Conservation (phyloP, 805 yeast species). For the Hanseniaspora guilliermondii region DNA sequence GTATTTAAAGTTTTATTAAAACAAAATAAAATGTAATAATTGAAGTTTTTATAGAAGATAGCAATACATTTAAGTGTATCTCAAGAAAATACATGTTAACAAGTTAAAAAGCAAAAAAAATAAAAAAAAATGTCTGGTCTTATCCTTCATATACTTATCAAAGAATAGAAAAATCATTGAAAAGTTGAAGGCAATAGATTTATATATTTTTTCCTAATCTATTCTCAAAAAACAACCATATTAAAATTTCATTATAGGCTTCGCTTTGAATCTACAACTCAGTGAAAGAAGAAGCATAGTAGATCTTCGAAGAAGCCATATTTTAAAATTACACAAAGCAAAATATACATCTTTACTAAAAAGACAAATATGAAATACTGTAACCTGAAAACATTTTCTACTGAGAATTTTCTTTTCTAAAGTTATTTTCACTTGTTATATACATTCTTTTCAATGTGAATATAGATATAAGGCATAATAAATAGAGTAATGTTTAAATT, state of each 20-base stretch:
- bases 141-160: constrained; percentile 7
- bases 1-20: too few relatives aligned
- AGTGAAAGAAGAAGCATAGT: constrained; percentile 27
- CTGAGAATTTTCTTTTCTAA: too few relatives aligned
- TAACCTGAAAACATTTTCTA: too few relatives aligned
- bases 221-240: constrained; percentile 6
- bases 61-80: not conserved
- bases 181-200: constrained; percentile 12
- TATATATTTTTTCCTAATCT: not conserved
- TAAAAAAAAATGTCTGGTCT: constrained; percentile 4
- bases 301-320: constrained; percentile 38
- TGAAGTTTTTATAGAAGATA: not conserved
- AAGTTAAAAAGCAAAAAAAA: not conserved
- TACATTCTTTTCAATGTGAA: too few relatives aligned
- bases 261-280: constrained; percentile 38
- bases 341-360: not conserved
- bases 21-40: too few relatives aligned
- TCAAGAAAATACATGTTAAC: not conserved
- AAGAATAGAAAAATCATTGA: not conserved
- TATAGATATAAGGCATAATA: too few relatives aligned
- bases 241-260: constrained; percentile 27
- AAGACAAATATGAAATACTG: not conserved
- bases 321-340: not conserved
- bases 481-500: not conserved
- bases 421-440: too few relatives aligned